Evolutionary conservation across 139 green algal species (phyloP).

Genomic region (Tetradesmus obliquus): DNA sequence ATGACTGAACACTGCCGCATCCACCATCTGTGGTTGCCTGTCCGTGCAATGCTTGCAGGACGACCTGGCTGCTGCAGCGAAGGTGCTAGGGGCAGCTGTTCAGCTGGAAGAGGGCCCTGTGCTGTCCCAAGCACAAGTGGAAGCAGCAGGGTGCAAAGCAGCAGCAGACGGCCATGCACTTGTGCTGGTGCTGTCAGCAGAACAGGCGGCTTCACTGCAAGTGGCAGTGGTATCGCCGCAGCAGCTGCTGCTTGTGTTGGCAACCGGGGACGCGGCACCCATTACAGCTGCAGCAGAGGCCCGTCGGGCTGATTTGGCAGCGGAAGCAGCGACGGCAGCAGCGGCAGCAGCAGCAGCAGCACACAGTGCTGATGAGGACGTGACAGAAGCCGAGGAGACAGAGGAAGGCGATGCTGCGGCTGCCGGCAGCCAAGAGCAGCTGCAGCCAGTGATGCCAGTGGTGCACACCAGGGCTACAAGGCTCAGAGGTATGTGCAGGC

Average conservation of each 20-base stretch:
- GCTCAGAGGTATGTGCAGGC: not conserved
- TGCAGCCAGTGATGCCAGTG: slow-evolving; percentile 22
- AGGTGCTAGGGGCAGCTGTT: not conserved
- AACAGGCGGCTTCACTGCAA: not conserved
- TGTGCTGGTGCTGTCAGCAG: slow-evolving; percentile 1
- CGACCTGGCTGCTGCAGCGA: not conserved
- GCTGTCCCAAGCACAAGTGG: not conserved
- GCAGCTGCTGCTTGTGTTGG: slow-evolving; percentile 4
- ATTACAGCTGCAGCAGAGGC: not conserved
- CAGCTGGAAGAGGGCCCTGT: not conserved
- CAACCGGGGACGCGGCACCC: not conserved
- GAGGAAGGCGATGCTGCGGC: not conserved
- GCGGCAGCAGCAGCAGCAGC: not conserved
- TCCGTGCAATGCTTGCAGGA: not conserved
- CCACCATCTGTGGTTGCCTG: too few species aligned
- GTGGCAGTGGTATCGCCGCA: not conserved
- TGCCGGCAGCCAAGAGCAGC: not conserved
- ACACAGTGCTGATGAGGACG: slow-evolving; percentile 11
- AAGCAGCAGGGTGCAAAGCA: not conserved
- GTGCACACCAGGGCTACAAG: not conserved
- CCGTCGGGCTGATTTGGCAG: not conserved
- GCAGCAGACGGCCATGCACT: not conserved
- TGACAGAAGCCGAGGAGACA: slow-evolving; percentile 33
- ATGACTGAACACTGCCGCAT: too few species aligned
- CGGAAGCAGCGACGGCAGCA: not conserved